Evolutionary conservation across 23 red algal genomes (phyloP).

Genomic region (Gracilariopsis chorda): DNA sequence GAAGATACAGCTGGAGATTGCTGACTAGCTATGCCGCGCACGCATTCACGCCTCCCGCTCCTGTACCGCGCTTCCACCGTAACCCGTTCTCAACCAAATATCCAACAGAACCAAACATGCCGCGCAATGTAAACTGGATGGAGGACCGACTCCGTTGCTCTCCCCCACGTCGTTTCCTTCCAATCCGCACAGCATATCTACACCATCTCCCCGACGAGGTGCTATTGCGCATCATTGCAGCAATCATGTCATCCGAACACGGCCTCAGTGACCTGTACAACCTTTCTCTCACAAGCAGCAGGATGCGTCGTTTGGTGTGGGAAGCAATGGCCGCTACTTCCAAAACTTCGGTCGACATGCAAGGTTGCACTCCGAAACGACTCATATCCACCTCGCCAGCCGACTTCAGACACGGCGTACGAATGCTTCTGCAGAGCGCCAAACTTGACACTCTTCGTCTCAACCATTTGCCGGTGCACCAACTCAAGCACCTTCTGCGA

Average conservation of each 20-base stretch:
- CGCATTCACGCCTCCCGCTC: no score
- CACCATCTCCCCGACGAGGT: not conserved
- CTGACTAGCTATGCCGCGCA: no score
- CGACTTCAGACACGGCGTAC: not conserved
- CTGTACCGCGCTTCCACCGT: no score
- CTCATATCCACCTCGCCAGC: not conserved
- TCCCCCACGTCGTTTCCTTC: not conserved
- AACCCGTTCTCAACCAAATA: no score
- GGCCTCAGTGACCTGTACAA: not conserved
- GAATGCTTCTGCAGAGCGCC: no score
- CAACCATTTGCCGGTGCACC: no score
- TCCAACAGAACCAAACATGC: no score
- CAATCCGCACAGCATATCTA: not conserved
- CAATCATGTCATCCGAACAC: not conserved
- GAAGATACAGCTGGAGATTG: no score
- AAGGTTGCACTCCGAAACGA: not conserved
- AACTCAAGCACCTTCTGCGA: no score
- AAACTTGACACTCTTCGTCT: no score
- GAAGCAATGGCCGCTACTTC: no score
- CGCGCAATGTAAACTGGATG: slow-evolving; percentile 14
- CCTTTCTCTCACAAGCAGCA: not conserved
- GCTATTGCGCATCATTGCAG: not conserved
- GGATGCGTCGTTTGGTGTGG: not conserved
- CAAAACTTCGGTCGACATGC: not conserved
- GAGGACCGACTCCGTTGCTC: not conserved